These are phyloP conservation scores for Starmera amethionina DNA, from an alignment of 805 yeast species.

Conservation along the genomic window DNA sequence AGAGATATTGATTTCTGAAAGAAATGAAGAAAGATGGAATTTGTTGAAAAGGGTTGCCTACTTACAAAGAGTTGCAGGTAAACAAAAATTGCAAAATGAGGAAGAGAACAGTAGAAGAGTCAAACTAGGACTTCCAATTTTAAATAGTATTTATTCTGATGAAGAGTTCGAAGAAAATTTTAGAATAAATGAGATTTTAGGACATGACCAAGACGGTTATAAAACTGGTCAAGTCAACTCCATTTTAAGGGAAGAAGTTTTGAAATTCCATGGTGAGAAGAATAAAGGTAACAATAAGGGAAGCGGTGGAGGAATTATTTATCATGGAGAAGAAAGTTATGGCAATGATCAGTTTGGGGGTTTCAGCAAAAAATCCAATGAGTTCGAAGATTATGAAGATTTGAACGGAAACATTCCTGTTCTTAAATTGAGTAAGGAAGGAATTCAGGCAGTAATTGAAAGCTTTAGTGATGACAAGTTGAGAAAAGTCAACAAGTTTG, in stretches of 20 bases:
- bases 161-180: not conserved
- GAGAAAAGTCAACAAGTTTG: slow-evolving; percentile 28
- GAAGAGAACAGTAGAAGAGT: slow-evolving; percentile 28
- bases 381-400: slow-evolving; percentile 8
- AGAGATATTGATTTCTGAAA: slow-evolving; percentile 27
- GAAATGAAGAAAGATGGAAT: slow-evolving; percentile 56
- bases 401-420: slow-evolving; percentile 26
- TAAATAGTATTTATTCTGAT: not conserved
- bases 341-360: not conserved
- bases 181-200: too few relatives aligned
- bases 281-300: too few relatives aligned
- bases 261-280: too few relatives aligned
- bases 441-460: slow-evolving; percentile 30
- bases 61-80: slow-evolving; percentile 55
- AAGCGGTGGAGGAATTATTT: too few relatives aligned
- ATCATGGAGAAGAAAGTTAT: not conserved
- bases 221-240: too few relatives aligned
- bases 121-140: slow-evolving; percentile 9
- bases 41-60: slow-evolving; percentile 64
- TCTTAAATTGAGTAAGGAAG: slow-evolving; percentile 33
- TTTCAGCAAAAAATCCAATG: not conserved
- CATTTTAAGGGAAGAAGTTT: too few relatives aligned
- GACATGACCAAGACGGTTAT: too few relatives aligned
- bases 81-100: slow-evolving; percentile 30
- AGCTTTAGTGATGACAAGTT: slow-evolving; percentile 27